Evolutionary conservation across 208 protist species (phyloP), one percentile per base, ranked within the genome.

Genomic region (Acanthamoeba culbertsoni): DNA sequence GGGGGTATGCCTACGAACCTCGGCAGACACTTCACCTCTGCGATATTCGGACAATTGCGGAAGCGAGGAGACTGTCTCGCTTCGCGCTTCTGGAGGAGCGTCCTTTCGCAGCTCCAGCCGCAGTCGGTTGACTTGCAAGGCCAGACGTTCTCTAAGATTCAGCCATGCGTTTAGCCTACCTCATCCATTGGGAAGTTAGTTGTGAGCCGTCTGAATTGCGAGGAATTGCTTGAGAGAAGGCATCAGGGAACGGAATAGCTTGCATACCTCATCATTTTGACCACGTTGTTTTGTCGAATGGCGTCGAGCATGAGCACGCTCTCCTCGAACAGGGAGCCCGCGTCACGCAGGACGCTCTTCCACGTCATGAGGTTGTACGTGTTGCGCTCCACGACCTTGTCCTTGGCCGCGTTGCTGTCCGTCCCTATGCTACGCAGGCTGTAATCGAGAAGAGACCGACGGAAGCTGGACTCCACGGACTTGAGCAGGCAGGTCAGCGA

Each of bases 341-440:
- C 28, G 43, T 82, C 71, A n/a, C 71, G 71, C 71, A 82, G 46
- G 71, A 82, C 35, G 43, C 42, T 55, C 71, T 53, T 82, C 42
- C 71, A 82, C 26, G 37, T 48, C 42, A 42, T 18, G 43, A 82
- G 71, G 45, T 82, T 82, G 43, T 31, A 53, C 6, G 42, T 43
- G 71, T 82, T 82, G 71, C 71, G 71, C 71, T 82, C 71, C 2
- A 42, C 71, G 43, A 82, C n/a, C 43, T 82, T 82, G 45, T 82
- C 71, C 7, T 43, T 20, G 23, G 71, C 8, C n/a, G 53, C 12
- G 28, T 33, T 55, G 71, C 23, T 82, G 43, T 82, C 71, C 23
- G 20, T 35, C 37, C 68, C 68, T 3, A 48, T 26, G 43, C 26
- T 82, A 16, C 71, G 71, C 1, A 82, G 45, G 43, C 43, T 23